phyloP scores from a whole-genome alignment of 2,329 filamentous ascomycete species.

The Colletotrichum tropicale region DNA sequence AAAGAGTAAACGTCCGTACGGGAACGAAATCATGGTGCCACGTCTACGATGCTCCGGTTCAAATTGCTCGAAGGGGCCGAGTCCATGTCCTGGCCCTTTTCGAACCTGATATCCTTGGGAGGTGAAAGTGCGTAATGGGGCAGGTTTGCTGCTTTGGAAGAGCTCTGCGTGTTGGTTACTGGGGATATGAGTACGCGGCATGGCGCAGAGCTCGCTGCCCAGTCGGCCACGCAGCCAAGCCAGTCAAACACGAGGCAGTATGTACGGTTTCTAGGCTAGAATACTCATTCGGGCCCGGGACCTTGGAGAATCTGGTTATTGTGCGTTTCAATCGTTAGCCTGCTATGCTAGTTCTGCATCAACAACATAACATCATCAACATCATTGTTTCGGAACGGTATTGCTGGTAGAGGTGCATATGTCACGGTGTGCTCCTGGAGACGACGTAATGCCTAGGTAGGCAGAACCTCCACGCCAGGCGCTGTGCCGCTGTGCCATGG shows the following conservation, averaged over 20 bases:
- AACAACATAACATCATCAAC: background rate
- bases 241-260: conserved; percentile 1
- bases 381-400: background rate
- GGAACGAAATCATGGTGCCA: conserved; percentile 6
- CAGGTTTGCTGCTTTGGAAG: background rate
- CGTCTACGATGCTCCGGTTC: conserved; percentile 8
- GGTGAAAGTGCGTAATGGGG: conserved; percentile 8
- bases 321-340: conserved; percentile 14
- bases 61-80: background rate
- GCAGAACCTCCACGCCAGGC: background rate
- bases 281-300: conserved; percentile 1
- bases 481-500: background rate
- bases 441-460: background rate
- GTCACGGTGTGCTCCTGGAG: background rate
- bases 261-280: conserved; percentile 18
- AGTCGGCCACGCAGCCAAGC: background rate
- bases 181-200: background rate
- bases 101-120: background rate
- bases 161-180: background rate
- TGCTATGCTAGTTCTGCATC: conserved; percentile 5
- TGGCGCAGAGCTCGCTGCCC: background rate
- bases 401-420: background rate
- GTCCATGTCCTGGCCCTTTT: background rate
- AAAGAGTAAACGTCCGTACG: background rate
- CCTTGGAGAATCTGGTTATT: conserved; percentile 12